Percentiles rank a stretch among this genome's conserved stretches.
Evolutionary conservation across 305 asterid species (phyloP).

Genomic region (Fraxinus latifolia): DNA sequence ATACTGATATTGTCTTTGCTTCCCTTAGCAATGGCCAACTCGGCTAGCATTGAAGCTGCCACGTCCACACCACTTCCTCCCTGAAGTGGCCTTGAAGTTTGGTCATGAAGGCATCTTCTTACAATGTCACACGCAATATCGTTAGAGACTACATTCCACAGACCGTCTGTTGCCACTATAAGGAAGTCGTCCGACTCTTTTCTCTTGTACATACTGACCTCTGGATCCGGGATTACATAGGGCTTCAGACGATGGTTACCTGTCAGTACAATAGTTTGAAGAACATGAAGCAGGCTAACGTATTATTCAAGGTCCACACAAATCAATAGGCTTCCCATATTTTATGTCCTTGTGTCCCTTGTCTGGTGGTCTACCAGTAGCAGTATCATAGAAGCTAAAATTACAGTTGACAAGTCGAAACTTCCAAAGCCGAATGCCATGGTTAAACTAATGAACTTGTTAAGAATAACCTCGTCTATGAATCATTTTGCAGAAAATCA

Average conservation of each 20-base stretch:
- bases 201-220: constrained; percentile 20
- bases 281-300: background rate
- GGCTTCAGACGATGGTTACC: constrained; percentile 28
- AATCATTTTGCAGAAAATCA: background rate
- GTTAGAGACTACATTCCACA: constrained; percentile 36
- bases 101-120: constrained; percentile 8
- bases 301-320: background rate
- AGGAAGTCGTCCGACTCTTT: constrained; percentile 26
- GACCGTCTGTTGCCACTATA: constrained; percentile 31
- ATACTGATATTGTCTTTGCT: constrained; percentile 55
- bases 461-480: background rate
- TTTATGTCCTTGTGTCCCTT: background rate
- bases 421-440: background rate
- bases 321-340: background rate
- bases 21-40: constrained; percentile 56
- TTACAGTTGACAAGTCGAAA: background rate
- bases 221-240: constrained; percentile 31
- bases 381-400: background rate
- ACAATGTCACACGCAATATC: constrained; percentile 15
- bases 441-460: background rate
- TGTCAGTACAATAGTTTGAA: background rate
- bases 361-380: background rate
- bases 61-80: background rate
- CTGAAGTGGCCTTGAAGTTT: background rate
- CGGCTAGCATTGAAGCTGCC: constrained; percentile 29